These are phyloP conservation scores for Botryobasidium botryosum DNA, from an alignment of 768 basidiomycete genomes.

Conservation along the genomic window DNA sequence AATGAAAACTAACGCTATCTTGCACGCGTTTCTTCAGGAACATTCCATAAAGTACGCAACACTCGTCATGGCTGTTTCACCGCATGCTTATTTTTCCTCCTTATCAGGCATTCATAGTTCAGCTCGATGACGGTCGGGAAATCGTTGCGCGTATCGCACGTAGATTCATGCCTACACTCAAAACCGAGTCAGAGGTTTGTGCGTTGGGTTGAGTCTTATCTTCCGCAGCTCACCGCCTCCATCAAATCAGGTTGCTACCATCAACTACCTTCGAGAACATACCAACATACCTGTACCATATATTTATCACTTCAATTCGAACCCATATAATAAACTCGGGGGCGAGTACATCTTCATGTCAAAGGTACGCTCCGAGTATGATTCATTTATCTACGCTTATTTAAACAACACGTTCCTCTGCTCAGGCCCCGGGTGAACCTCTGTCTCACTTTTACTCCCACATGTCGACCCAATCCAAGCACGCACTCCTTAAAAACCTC, in stretches of 20 bases:
- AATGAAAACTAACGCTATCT: neutral
- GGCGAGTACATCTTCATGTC: constrained; percentile 81
- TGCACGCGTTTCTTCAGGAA: neutral
- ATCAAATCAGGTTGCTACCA: constrained; percentile 42
- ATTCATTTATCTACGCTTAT: neutral
- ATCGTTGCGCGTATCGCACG: constrained; percentile 69
- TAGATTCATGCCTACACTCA: constrained; percentile 70
- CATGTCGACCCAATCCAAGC: constrained; percentile 45
- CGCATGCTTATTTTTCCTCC: neutral
- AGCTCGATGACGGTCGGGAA: constrained; percentile 39
- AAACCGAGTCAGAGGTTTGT: constrained; percentile 59
- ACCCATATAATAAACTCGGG: constrained; percentile 69
- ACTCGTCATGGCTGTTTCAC: neutral
- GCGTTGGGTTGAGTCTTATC: neutral
- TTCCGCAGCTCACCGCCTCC: neutral
- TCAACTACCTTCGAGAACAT: constrained; percentile 57
- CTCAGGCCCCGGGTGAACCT: constrained; percentile 62
- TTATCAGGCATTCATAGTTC: constrained; percentile 66
- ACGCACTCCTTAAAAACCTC: constrained; percentile 47
- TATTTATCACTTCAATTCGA: constrained; percentile 63
- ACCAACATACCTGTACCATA: constrained; percentile 58
- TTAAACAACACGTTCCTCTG: too few species aligned
- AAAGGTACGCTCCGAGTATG: constrained; percentile 38
- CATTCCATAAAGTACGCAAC: neutral
- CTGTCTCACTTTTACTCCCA: constrained; percentile 55